These are phyloP conservation scores for Antrodiella citrinella DNA, from an alignment of 768 basidiomycete species.

Conservation along the genomic window DNA sequence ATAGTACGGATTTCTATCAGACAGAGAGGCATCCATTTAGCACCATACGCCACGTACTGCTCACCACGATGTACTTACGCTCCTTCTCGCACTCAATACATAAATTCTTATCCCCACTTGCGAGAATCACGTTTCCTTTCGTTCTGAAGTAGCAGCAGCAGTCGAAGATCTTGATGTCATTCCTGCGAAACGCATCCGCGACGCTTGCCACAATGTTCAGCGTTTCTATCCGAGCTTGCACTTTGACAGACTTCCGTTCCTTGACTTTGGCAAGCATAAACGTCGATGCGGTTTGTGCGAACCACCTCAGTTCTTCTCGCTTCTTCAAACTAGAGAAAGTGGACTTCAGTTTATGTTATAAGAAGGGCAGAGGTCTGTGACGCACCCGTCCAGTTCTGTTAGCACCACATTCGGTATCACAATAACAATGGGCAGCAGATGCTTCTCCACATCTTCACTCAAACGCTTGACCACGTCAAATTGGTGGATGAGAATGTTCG, in stretches of 20 bases:
- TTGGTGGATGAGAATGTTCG: conserved; percentile 67
- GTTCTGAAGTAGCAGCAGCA: conserved; percentile 57
- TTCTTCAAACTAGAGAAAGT: conserved; percentile 30
- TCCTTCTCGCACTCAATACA: conserved; percentile 42
- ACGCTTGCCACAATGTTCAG: background rate
- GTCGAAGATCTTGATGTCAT: conserved; percentile 69
- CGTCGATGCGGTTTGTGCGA: conserved; percentile 46
- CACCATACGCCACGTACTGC: background rate
- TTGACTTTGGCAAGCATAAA: conserved; percentile 26
- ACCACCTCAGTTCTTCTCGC: conserved; percentile 40
- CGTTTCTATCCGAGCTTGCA: conserved; percentile 25
- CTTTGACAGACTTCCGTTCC: conserved; percentile 19
- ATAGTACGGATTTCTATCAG: conserved; percentile 3
- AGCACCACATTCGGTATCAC: conserved; percentile 72
- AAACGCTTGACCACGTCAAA: conserved; percentile 59
- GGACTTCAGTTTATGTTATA: background rate
- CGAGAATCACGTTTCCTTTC: conserved; percentile 38
- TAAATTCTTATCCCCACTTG: conserved; percentile 65
- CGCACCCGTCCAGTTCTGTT: conserved; percentile 69
- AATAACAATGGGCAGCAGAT: conserved; percentile 43
- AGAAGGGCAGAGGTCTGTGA: background rate
- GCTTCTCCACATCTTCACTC: conserved; percentile 49
- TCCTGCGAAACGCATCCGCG: conserved; percentile 23
- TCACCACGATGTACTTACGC: conserved; percentile 29
- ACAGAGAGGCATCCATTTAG: background rate